These are phyloP conservation scores for Colletotrichum salicis DNA, from an alignment of 2,329 filamentous ascomycete species.

Conservation along the genomic window DNA sequence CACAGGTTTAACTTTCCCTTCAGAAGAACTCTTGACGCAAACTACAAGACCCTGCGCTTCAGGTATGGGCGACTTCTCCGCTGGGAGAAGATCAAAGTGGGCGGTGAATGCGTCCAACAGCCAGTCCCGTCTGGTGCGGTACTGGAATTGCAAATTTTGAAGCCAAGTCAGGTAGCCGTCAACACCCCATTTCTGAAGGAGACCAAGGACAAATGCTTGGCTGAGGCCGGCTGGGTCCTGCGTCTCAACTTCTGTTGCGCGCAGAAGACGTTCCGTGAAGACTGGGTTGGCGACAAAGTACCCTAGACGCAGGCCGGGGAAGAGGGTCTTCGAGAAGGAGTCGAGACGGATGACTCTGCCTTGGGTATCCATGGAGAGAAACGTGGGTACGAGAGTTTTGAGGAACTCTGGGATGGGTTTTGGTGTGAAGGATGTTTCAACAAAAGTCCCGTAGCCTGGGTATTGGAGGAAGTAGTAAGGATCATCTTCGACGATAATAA, in stretches of 20 bases:
- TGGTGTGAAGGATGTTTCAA: slow-evolving; percentile 53
- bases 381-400: slow-evolving; percentile 37
- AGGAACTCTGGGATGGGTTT: slow-evolving; percentile 34
- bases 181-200: slow-evolving; percentile 75
- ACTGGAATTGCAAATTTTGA: slow-evolving; percentile 74
- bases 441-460: slow-evolving; percentile 47
- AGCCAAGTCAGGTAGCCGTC: slow-evolving; percentile 80
- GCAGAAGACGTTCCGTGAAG: slow-evolving; percentile 43
- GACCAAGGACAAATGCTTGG: slow-evolving; percentile 53
- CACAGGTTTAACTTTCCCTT: slow-evolving; percentile 34
- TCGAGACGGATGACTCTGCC: slow-evolving; percentile 42
- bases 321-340: slow-evolving; percentile 47
- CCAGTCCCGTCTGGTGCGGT: slow-evolving; percentile 72
- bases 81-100: slow-evolving; percentile 37
- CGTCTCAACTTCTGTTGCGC: slow-evolving; percentile 60
- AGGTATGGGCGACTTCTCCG: slow-evolving; percentile 35
- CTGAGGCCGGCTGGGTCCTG: slow-evolving; percentile 77
- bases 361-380: slow-evolving; percentile 40
- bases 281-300: slow-evolving; percentile 64
- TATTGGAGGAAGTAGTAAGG: slow-evolving; percentile 44
- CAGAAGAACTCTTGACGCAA: slow-evolving; percentile 20
- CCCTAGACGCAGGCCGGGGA: slow-evolving; percentile 74
- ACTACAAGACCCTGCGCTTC: slow-evolving; percentile 38
- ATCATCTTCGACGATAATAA: slow-evolving; percentile 76
- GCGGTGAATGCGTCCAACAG: slow-evolving; percentile 66